Base-by-base conservation (phyloP, 257 asterid species). In the Nicotiana noctiflora region DNA sequence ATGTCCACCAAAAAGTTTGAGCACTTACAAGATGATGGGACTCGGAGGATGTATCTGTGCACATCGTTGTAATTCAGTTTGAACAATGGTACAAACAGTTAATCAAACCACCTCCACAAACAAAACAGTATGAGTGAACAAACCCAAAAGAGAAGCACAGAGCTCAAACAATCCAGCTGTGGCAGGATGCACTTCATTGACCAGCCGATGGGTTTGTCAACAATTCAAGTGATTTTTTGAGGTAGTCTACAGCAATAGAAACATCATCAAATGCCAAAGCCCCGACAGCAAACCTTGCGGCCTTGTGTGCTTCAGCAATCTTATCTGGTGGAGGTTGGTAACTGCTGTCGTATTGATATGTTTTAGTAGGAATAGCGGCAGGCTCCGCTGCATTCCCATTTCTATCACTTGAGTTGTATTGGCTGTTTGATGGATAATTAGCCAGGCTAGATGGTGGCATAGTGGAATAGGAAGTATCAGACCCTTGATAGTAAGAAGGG, bases 241-340 rank as follows among this genome's bases (percentile, higher is more conserved):
- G 97, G 86, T 75, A 79, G 27, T 94, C 98, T 40, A 94, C 94
- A 0, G 97, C 98, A 83, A 84, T 78, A 32, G 90, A 66, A 64
- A 92, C 94, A 78, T 94, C 97, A 81, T 92, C 98, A 79, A 91
- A 92, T 51, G 97, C 97, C 84, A 94, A 82, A 78, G 97, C 96
- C 76, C 97, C 97, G 27, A 92, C 93, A 2, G 97, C 98, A 88
- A 91, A 94, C 84, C 97, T 91, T 1, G 97, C 97, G 11, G 97
- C 93, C 91, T 94, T 92, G 88, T 90, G 98, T 72, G 98, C 97
- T 88, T 94, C 98, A 7, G 95, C 88, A 27, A 94, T 87, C 84
- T 90, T 91, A 81, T 94, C 98, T 0, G 95, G 93, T 46, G 97
- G 83, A 83, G 97, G 98, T 87, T 88, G 91, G 90, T 90, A 92